A percentile compares a stretch with the other conserved stretches of the same genome.
Conservation (phyloP, 2,329 filamentous ascomycete genomes). For the Colletotrichum euphorbiae region DNA sequence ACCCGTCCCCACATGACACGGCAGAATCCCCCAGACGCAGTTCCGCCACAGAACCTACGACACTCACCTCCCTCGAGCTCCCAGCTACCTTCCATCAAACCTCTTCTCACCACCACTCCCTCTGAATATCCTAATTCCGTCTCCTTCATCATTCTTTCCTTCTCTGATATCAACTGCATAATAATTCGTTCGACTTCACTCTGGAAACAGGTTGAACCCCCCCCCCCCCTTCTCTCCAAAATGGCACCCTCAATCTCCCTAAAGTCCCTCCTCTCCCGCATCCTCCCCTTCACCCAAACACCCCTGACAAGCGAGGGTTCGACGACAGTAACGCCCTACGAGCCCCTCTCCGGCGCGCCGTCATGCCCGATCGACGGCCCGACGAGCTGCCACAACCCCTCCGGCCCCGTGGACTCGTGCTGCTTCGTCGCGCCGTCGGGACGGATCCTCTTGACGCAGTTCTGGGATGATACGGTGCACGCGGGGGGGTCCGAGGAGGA, state of each 20-base stretch:
- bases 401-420: conserved; percentile 51
- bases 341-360: conserved; percentile 50
- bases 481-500: conserved; percentile 55
- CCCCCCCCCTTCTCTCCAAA: too few species aligned
- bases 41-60: conserved; percentile 10
- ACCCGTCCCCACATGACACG: conserved; percentile 9
- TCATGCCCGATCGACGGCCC: conserved; percentile 56
- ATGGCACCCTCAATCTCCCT: neutral
- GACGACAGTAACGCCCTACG: conserved; percentile 47
- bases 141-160: too few species aligned
- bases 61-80: neutral
- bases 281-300: neutral
- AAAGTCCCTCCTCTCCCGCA: conserved; percentile 10
- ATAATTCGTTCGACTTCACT: too few species aligned
- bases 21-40: conserved; percentile 33
- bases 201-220: too few species aligned
- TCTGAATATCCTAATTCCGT: neutral
- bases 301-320: neutral
- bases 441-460: conserved; percentile 56
- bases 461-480: conserved; percentile 57
- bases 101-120: neutral
- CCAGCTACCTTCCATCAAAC: neutral
- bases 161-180: neutral
- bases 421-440: conserved; percentile 58
- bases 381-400: conserved; percentile 53